A percentile compares a stretch with the other conserved stretches of the same genome.
Evolutionary conservation across 2,329 filamentous ascomycete genomes (phyloP).

Genomic region (Thermoascus crustaceus): DNA sequence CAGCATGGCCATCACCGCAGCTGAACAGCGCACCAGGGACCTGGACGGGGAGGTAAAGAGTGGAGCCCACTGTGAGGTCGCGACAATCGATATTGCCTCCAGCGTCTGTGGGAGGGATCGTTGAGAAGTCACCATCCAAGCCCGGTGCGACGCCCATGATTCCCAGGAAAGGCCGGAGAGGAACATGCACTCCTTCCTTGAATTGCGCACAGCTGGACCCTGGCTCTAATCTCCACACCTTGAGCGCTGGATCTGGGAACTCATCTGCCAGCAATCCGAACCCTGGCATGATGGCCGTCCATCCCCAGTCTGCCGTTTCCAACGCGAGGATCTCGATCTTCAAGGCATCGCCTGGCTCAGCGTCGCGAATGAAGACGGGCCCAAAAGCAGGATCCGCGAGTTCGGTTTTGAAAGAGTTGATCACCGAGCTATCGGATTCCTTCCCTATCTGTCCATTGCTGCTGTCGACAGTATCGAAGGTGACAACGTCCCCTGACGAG

Average conservation of each 20-base stretch:
- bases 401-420: constrained; percentile 35
- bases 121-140: constrained; percentile 38
- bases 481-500: constrained; percentile 40
- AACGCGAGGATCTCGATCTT: constrained; percentile 45
- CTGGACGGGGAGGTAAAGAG: constrained; percentile 44
- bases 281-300: constrained; percentile 45
- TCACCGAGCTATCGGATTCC: constrained; percentile 32
- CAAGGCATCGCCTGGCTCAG: constrained; percentile 45
- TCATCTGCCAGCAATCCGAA: constrained; percentile 46
- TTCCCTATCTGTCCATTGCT: constrained; percentile 44
- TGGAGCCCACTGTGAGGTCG: constrained; percentile 40
- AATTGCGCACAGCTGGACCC: constrained; percentile 37
- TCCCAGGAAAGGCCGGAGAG: constrained; percentile 45
- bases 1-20: constrained; percentile 48
- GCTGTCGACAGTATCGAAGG: constrained; percentile 44
- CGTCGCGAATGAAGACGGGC: constrained; percentile 43
- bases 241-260: constrained; percentile 37
- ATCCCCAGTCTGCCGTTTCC: constrained; percentile 41
- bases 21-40: constrained; percentile 45
- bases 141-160: constrained; percentile 45
- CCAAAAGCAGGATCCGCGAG: constrained; percentile 44
- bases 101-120: constrained; percentile 44
- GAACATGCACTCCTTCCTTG: constrained; percentile 42
- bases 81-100: constrained; percentile 51
- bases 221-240: constrained; percentile 42